phyloP scores from a whole-genome alignment of 2,329 filamentous ascomycete genomes.

The Penicillium sp. region DNA sequence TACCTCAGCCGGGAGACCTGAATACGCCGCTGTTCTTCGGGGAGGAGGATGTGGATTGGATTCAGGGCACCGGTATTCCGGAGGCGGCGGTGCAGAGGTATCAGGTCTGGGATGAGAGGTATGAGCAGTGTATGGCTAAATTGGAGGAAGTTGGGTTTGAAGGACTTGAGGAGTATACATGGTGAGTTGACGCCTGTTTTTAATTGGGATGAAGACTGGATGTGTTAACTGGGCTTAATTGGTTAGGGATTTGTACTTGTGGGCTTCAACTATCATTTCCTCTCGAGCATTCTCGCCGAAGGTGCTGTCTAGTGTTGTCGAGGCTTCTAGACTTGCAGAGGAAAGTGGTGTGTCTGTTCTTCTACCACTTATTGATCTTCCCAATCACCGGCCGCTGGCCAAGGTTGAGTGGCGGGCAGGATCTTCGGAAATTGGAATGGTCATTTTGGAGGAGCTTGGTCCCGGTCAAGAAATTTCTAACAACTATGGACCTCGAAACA shows the following conservation, averaged over 20 bases:
- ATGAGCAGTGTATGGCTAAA: constrained; percentile 36
- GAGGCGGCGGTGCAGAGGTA: constrained; percentile 39
- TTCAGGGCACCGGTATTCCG: constrained; percentile 44
- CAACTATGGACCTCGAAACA: constrained; percentile 77
- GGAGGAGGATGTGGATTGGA: constrained; percentile 60
- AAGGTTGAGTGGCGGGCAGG: constrained; percentile 62
- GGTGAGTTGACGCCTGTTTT: constrained; percentile 33
- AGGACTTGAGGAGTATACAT: constrained; percentile 41
- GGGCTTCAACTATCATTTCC: constrained; percentile 51
- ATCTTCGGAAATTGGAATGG: constrained; percentile 43
- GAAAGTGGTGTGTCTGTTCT: constrained; percentile 68
- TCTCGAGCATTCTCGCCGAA: constrained; percentile 51
- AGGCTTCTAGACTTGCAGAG: constrained; percentile 45
- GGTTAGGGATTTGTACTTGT: constrained; percentile 50
- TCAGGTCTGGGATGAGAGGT: constrained; percentile 43
- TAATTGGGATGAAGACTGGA: background rate
- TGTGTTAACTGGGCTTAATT: constrained; percentile 11
- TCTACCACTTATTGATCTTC: constrained; percentile 71
- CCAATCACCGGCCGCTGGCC: constrained; percentile 69
- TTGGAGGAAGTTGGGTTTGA: constrained; percentile 39
- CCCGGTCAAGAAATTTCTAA: constrained; percentile 64
- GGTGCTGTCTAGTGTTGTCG: constrained; percentile 44
- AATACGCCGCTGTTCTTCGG: constrained; percentile 67
- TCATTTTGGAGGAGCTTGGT: constrained; percentile 51
- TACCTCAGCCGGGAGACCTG: constrained; percentile 67